Conservation (phyloP, 2,329 filamentous ascomycete species). For the Scedosporium apiospermum region DNA sequence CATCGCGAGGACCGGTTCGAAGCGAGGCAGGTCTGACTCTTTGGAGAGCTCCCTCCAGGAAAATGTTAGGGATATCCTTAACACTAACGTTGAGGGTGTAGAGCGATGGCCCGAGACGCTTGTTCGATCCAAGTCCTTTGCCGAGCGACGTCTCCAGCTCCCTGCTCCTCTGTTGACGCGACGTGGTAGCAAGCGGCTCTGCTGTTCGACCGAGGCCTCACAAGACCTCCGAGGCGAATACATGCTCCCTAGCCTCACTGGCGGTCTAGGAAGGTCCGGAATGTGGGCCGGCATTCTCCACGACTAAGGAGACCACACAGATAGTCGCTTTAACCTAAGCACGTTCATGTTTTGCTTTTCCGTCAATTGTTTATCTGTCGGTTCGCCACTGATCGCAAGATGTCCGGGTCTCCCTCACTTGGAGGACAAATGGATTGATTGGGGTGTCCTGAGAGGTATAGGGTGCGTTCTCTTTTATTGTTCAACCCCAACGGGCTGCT, state of each 20-base stretch:
- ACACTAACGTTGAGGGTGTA: slow-evolving; percentile 18
- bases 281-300: slow-evolving; percentile 4
- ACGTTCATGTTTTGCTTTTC: not conserved
- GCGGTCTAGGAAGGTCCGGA: not conserved
- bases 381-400: not conserved
- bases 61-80: slow-evolving; percentile 56
- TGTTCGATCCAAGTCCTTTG: slow-evolving; percentile 20
- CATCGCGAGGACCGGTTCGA: slow-evolving; percentile 32
- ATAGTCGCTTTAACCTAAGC: not conserved
- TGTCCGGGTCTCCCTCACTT: not conserved
- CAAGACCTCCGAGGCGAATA: slow-evolving; percentile 1
- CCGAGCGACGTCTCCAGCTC: not conserved
- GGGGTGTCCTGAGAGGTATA: not conserved
- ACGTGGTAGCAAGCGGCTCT: slow-evolving; percentile 5
- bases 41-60: slow-evolving; percentile 54
- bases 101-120: slow-evolving; percentile 26
- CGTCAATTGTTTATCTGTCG: not conserved
- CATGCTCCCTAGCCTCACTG: not conserved
- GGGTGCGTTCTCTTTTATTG: not conserved
- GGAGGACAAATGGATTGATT: not conserved
- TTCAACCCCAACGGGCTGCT: not conserved
- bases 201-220: slow-evolving; percentile 7
- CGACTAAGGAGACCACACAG: not conserved
- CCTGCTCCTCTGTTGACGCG: not conserved
- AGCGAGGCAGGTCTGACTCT: slow-evolving; percentile 51